Base-by-base conservation (phyloP, 768 basidiomycete genomes). In the Lactarius indigo region DNA sequence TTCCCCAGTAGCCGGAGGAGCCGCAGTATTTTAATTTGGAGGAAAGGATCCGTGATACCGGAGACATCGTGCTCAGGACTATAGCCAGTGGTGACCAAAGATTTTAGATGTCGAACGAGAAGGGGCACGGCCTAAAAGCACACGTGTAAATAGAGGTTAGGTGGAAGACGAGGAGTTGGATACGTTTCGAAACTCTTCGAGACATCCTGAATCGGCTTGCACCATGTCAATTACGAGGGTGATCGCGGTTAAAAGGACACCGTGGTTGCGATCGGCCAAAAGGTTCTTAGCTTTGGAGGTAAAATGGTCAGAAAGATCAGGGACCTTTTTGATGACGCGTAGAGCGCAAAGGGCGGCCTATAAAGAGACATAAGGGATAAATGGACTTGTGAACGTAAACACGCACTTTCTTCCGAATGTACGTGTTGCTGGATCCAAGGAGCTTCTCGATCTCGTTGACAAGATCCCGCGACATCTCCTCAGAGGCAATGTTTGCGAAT, bases 391-490 rank as follows among this genome's bases (percentile, higher is more conserved):
- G 41, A 57, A 50, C n/a, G 44, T 2, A 8, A n/a, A 15, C 13
- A 57, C 81, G 64, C 66, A 92, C 96, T 89, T 99, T 99, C 80
- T 98, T 98, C 64, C 97, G 90, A 71, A 99, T 98, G 78, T 99
- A 99, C 5, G 96, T 94, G 74, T 99, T 99, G 70, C 94, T 96
- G 41, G 94, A 96, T 12, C 97, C 97, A 63, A 99, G 81, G 5
- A 98, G 82, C 78, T 98, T 98, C 79, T 98, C 96, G 70, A 99
- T 92, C 80, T 98, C 97, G 73, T 98, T 96, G 62, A 91, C 92
- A 71, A 99, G 82, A 82, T 99, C 97, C 69, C 97, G 87, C 33
- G 96, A 95, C 97, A 99, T 99, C 78, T 99, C 97, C 78, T 99
- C 97, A 23, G 95, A 97, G 12, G 97, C 94, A 71, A 98, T 98